A percentile compares a stretch with the other conserved stretches of the same genome.
These are phyloP conservation scores for Agaricus subrufescens DNA, from an alignment of 768 basidiomycete species.

Conservation along the genomic window DNA sequence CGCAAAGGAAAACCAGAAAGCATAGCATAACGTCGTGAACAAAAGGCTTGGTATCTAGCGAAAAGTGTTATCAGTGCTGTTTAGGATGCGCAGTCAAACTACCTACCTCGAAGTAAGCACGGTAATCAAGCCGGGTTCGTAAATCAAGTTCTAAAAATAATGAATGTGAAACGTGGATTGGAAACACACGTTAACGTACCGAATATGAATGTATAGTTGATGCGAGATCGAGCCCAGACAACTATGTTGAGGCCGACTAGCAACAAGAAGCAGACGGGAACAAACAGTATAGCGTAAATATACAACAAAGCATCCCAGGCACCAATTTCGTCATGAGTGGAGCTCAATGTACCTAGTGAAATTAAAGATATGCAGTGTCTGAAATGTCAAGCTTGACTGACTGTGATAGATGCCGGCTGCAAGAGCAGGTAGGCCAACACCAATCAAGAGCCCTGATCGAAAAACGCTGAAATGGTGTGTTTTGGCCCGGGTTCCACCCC, in stretches of 20 bases:
- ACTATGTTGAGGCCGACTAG: constrained; percentile 81
- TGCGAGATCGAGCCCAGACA: constrained; percentile 69
- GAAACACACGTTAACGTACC: constrained; percentile 35
- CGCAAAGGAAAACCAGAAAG: constrained; percentile 82
- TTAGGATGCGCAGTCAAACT: constrained; percentile 3
- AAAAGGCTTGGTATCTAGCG: constrained; percentile 74
- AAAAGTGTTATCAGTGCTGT: background rate
- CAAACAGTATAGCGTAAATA: constrained; percentile 67
- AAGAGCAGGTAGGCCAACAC: constrained; percentile 67
- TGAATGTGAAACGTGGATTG: background rate
- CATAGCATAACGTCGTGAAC: constrained; percentile 67
- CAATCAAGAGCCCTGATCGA: constrained; percentile 68
- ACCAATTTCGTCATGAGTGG: constrained; percentile 50
- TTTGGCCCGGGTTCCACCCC: constrained; percentile 44
- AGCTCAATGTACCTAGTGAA: constrained; percentile 34
- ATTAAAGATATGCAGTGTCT: constrained; percentile 26
- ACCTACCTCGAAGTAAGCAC: constrained; percentile 61
- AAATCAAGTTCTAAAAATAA: constrained; percentile 54
- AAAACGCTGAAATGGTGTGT: constrained; percentile 71
- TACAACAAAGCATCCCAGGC: constrained; percentile 73
- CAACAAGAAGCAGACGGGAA: constrained; percentile 73
- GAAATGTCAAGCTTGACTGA: constrained; percentile 19
- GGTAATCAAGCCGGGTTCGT: constrained; percentile 68
- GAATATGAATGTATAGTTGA: constrained; percentile 95
- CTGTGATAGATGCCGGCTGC: constrained; percentile 59